Base-by-base conservation (phyloP, 75 land plant genomes). In the Selaginella moellendorffii region DNA sequence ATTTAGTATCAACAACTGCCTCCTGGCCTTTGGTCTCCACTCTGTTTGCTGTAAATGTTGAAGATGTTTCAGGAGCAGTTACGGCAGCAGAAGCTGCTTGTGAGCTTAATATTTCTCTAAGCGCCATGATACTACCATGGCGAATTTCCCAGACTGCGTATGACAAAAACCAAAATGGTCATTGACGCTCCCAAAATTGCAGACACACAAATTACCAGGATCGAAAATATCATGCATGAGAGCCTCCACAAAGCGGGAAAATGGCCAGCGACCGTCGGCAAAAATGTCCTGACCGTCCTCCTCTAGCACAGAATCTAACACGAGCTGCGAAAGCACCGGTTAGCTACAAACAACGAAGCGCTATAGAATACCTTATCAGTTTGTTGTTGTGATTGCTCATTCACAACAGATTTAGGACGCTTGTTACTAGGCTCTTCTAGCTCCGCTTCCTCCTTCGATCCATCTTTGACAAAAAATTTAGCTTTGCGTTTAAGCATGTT, bases 51-150 rank as follows among this genome's bases (percentile, higher is more conserved):
- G n/a, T n/a, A n/a, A n/a, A n/a, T n/a, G n/a, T n/a, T n/a, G n/a
- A n/a, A n/a, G n/a, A n/a, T n/a, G n/a, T n/a, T n/a, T n/a, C n/a
- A n/a, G n/a, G n/a, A n/a, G n/a, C n/a, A n/a, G n/a, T n/a, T 5
- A 95, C 81, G 60, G 85, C 90, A 63, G 85, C 96, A 71, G 77
- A 86, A 54, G 77, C 76, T 65, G 90, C 99, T 70, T 89, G 96
- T 62, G 76, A 65, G 22, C 88, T 82, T 19, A 95, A 74, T 63
- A 95, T 89, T 74, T 95, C 99, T 70, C 99, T 81, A 71, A 95
- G 72, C 60, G 96, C 99, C 99, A 95, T 95, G 1, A 82, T 78
- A 72, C 91, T 82, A 52, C 99, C 99, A 79, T 95, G 99, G 46
- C 99, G 96, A 31, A 86, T 68, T 67, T 95, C 99, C 99, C 99